Evolutionary conservation across 352 stramenopile genomes (phyloP).

Genomic region (Phytopythium montanum): DNA sequence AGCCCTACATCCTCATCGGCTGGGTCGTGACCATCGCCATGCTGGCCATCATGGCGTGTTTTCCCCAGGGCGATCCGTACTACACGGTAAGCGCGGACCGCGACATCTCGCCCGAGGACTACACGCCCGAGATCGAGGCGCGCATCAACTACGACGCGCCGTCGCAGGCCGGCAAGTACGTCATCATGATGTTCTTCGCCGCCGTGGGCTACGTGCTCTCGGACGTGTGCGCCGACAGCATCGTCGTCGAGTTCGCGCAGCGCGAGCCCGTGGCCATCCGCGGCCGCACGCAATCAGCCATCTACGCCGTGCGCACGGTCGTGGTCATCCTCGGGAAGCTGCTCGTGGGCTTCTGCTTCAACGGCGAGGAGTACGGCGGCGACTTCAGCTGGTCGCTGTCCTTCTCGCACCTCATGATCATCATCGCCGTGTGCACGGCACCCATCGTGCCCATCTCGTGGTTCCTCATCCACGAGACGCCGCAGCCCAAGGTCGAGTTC

Average conservation of each 20-base stretch:
- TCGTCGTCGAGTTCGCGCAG: conserved; percentile 35
- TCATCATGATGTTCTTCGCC: too few species aligned
- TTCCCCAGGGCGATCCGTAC: too few species aligned
- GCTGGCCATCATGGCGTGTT: conserved; percentile 18
- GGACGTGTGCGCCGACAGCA: conserved; percentile 21
- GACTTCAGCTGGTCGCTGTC: conserved; percentile 25
- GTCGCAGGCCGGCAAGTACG: too few species aligned
- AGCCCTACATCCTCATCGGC: conserved; percentile 16
- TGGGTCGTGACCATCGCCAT: conserved; percentile 24
- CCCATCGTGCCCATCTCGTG: conserved; percentile 27
- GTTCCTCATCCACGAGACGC: conserved; percentile 29
- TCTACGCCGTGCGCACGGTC: conserved; percentile 27
- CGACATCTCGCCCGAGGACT: too few species aligned
- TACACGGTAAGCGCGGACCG: too few species aligned
- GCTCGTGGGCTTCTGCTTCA: conserved; percentile 24
- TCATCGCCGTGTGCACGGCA: conserved; percentile 16
- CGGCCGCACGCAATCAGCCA: conserved; percentile 25
- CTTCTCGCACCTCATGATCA: conserved; percentile 26
- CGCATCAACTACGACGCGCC: too few species aligned
- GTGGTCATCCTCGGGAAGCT: conserved; percentile 18
- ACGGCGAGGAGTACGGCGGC: conserved; percentile 29
- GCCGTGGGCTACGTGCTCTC: conserved; percentile 23
- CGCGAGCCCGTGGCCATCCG: conserved; percentile 26
- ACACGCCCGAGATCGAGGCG: too few species aligned
- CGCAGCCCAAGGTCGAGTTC: conserved; percentile 15